These are phyloP conservation scores for Lophiostoma macrostomum DNA, from an alignment of 495 filamentous ascomycete genomes.

Conservation along the genomic window DNA sequence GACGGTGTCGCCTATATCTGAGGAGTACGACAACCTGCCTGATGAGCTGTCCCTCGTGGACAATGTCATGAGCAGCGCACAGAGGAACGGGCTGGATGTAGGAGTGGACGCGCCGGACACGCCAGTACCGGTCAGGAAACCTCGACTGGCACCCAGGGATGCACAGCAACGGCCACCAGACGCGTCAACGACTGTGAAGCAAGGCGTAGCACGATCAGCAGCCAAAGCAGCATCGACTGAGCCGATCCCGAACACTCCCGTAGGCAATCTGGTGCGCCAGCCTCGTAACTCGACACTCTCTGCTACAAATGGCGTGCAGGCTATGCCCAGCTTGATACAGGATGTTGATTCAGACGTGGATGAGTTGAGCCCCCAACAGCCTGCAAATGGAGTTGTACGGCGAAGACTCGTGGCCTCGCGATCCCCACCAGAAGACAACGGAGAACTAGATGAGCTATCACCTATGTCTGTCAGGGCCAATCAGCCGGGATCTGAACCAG, in stretches of 20 bases:
- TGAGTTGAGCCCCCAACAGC: slow-evolving; percentile 15
- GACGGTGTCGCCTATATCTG: slow-evolving; percentile 13
- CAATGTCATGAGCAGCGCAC: not conserved
- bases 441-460: not conserved
- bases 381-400: not conserved
- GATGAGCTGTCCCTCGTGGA: slow-evolving; percentile 24
- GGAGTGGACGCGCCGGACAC: not conserved
- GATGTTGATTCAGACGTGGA: slow-evolving; percentile 19
- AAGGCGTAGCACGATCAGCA: too few relatives aligned
- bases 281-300: not conserved
- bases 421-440: not conserved
- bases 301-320: not conserved
- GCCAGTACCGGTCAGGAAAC: not conserved
- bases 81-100: not conserved
- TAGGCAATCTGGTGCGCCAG: not conserved
- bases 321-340: not conserved
- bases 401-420: not conserved
- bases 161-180: too few relatives aligned
- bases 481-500: too few relatives aligned
- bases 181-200: too few relatives aligned
- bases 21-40: slow-evolving; percentile 7
- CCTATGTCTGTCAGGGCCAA: too few relatives aligned
- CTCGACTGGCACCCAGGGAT: not conserved
- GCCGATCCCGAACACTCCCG: too few relatives aligned
- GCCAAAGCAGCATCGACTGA: too few relatives aligned